Evolutionary conservation across 176 grass and related monocot genomes (phyloP).

Genomic region (Avena sativa): DNA sequence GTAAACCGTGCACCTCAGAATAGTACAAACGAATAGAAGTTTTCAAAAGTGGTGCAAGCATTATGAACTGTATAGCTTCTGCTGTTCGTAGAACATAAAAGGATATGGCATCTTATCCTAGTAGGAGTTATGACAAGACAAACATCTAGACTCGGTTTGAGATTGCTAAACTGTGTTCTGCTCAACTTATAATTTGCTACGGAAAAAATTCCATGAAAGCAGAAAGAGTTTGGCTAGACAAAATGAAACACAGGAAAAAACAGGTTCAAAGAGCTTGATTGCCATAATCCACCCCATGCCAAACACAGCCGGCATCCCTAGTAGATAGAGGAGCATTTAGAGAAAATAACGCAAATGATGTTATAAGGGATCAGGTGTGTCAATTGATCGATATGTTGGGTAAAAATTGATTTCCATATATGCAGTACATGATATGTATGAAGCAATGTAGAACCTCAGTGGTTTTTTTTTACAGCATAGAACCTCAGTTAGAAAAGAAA

Average conservation of each 20-base stretch:
- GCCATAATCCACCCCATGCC: background rate
- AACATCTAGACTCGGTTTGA: background rate
- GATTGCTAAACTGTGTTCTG: background rate
- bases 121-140: background rate
- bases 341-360: background rate
- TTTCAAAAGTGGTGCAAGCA: background rate
- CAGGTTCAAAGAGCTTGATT: background rate
- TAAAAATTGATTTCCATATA: conserved; percentile 16
- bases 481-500: background rate
- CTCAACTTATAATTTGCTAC: background rate
- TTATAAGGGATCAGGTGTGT: background rate
- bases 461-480: too few species aligned
- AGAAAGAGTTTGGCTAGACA: background rate
- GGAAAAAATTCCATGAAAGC: background rate
- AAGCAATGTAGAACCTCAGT: background rate
- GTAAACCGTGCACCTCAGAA: background rate
- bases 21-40: background rate
- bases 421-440: background rate
- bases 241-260: background rate
- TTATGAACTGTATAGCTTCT: background rate
- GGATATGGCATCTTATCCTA: background rate
- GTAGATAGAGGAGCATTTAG: background rate
- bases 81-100: background rate
- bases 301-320: background rate
- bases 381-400: background rate